Conservation (phyloP, 2,329 filamentous ascomycete genomes). For the Epichloe sibirici region DNA sequence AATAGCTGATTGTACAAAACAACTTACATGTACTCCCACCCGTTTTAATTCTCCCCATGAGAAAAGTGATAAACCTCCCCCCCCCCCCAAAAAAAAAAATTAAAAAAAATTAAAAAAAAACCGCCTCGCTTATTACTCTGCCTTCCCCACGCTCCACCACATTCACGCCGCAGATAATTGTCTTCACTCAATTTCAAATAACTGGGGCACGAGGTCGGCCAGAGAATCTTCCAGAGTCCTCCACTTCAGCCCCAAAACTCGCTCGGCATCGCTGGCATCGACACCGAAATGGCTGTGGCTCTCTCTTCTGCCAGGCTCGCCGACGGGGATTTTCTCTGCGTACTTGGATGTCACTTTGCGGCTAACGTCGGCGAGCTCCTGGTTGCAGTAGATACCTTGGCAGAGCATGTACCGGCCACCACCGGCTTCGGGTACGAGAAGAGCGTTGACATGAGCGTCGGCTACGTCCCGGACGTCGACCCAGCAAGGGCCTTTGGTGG, state of each 20-base stretch:
- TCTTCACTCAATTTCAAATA: constrained; percentile 13
- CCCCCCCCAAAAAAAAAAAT: neutral
- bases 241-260: constrained; percentile 39
- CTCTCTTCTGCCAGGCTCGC: constrained; percentile 19
- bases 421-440: constrained; percentile 43
- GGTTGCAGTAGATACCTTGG: constrained; percentile 23
- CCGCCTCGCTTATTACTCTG: neutral
- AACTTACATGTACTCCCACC: neutral
- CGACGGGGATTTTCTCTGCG: constrained; percentile 20
- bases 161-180: neutral
- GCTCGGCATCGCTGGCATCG: constrained; percentile 36
- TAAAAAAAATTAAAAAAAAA: neutral
- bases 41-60: too few relatives aligned
- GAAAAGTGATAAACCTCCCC: too few relatives aligned
- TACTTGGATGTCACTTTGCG: constrained; percentile 15
- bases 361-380: constrained; percentile 25
- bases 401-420: constrained; percentile 51
- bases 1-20: neutral
- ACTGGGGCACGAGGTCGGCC: constrained; percentile 32
- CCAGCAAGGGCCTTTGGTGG: constrained; percentile 23
- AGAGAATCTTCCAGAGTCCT: constrained; percentile 36
- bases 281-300: constrained; percentile 28
- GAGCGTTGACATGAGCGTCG: constrained; percentile 47
- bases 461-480: constrained; percentile 52
- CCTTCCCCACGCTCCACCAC: neutral